Evolutionary conservation across 129 eudicot species (phyloP).

Genomic region (Arctium lappa): DNA sequence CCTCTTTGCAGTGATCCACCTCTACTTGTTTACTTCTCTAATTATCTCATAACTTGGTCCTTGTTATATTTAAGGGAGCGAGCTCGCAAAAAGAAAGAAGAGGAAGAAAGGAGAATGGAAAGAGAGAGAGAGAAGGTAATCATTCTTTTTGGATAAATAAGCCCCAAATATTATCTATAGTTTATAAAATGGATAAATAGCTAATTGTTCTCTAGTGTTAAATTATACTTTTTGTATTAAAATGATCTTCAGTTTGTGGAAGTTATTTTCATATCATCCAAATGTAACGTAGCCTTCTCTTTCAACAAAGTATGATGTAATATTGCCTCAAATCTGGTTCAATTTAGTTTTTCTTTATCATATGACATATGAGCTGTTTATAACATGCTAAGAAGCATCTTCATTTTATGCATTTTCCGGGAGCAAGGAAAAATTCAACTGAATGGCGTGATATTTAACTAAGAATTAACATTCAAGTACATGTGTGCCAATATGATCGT

Average conservation of each 20-base stretch:
- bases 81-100: slow-evolving; percentile 88
- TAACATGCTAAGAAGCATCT: slow-evolving; percentile 4
- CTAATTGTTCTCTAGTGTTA: neutral
- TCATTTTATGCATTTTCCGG: neutral
- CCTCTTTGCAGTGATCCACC: neutral
- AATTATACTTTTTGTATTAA: neutral
- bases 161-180: neutral
- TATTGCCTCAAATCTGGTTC: neutral
- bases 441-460: neutral
- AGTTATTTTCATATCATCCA: neutral
- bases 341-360: neutral
- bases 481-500: neutral
- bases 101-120: slow-evolving; percentile 93
- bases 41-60: slow-evolving; percentile 1
- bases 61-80: slow-evolving; percentile 49
- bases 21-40: neutral
- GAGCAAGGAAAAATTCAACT: neutral
- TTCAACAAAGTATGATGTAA: neutral
- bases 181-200: neutral
- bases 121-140: slow-evolving; percentile 92
- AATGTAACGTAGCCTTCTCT: neutral
- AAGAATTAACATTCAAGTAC: neutral
- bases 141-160: neutral
- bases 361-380: neutral
- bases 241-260: neutral